These are phyloP conservation scores for Mycena olivaceomarginata DNA, from an alignment of 768 basidiomycete genomes.

Conservation along the genomic window DNA sequence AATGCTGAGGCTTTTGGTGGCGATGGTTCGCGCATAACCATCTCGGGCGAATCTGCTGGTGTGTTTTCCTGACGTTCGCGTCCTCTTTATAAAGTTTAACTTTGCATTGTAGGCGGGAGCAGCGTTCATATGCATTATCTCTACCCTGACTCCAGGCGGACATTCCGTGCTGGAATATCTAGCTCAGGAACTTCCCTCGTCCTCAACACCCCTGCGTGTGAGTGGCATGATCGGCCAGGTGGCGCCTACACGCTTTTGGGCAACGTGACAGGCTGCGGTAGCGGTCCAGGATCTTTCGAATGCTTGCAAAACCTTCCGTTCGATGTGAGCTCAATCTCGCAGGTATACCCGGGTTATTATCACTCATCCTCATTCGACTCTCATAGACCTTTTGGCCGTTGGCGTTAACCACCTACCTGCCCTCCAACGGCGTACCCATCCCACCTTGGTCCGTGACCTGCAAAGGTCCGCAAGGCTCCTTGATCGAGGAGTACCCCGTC, in stretches of 20 bases:
- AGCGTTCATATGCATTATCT: slow-evolving; percentile 25
- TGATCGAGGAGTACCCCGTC: slow-evolving; percentile 23
- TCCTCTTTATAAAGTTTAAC: background rate
- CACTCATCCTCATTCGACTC: too few relatives aligned
- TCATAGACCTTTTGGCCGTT: slow-evolving; percentile 21
- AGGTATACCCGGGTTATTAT: too few relatives aligned
- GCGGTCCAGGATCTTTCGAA: slow-evolving; percentile 23
- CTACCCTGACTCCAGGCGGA: slow-evolving; percentile 11
- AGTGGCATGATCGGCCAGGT: slow-evolving; percentile 30
- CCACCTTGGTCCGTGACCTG: slow-evolving; percentile 18
- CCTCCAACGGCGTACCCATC: background rate
- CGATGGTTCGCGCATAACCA: slow-evolving; percentile 32
- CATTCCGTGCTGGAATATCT: slow-evolving; percentile 20
- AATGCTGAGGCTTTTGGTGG: slow-evolving; percentile 26
- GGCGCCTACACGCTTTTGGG: slow-evolving; percentile 20
- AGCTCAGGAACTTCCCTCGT: slow-evolving; percentile 27
- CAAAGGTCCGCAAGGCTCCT: slow-evolving; percentile 24
- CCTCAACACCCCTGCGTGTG: slow-evolving; percentile 17
- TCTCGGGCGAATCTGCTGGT: slow-evolving; percentile 3
- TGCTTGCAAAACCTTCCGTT: slow-evolving; percentile 27
- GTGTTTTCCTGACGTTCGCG: background rate
- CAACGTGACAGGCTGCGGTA: slow-evolving; percentile 22
- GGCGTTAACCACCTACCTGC: background rate
- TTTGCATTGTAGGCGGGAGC: background rate
- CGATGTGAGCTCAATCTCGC: slow-evolving; percentile 1